Base-by-base conservation (phyloP, 495 filamentous ascomycete species). In the Apiosordaria backusii region DNA sequence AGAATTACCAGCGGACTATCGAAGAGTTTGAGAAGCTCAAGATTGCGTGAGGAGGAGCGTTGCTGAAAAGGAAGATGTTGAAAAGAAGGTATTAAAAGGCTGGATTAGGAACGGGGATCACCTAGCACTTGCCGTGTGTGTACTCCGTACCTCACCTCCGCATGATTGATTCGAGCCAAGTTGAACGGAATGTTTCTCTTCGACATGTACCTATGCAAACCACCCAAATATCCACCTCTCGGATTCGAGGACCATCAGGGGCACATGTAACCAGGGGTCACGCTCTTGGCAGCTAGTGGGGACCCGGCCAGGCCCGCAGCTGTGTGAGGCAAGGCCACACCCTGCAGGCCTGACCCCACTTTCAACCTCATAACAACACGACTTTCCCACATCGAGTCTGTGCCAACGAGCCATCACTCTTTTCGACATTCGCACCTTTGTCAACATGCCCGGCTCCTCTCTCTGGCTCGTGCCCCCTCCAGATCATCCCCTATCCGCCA, bases 401-500 rank as follows among this genome's bases (percentile, higher is more conserved):
- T n/a, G 6, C 7, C 13, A 52, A 3, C 24, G 4, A 16, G 52
- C 19, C 5, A 18, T 19, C 26, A 24, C 62, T 6, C 3, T 19
- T 19, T 53, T 55, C 27, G 58, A 24, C 16, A 25, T 19, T 23
- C 25, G 29, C 24, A 45, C 3, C 9, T 15, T 15, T 45, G 53
- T 25, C 23, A 68, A 65, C 61, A 75, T 75, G 72, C 65, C 72
- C 4, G 71, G 69, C 62, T 71, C 71, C 23, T 75, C 75, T 19
- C 73, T 76, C 60, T 76, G 75, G 75, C 71, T 76, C 26, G 57
- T 74, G 50, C 75, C 75, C 13, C 73, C 73, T 0, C 53, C 65
- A 1, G n/a, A 68, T 6, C 67, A 69, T 62, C 73, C 73, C 35
- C 67, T 75, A 65, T 58, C 65, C 68, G 0, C 23, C 18, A 29